Percentiles rank a stretch among this genome's conserved stretches.
Conservation (phyloP, 352 stramenopile species). For the Globisporangium lucens region DNA sequence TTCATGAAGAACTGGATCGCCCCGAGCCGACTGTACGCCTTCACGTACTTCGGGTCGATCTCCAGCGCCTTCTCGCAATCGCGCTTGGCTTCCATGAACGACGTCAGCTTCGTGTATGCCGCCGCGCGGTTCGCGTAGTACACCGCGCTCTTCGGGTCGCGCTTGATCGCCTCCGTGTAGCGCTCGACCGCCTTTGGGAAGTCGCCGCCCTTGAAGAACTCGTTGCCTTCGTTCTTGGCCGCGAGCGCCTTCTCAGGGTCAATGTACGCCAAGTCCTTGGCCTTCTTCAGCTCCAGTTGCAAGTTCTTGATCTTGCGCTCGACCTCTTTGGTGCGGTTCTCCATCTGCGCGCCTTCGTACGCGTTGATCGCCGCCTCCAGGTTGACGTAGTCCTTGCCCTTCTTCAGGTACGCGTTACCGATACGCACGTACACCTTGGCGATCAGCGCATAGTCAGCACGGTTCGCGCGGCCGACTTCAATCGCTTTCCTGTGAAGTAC, state of each 20-base stretch:
- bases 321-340: conserved; percentile 90
- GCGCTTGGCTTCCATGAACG: conserved; percentile 87
- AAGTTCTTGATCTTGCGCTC: conserved; percentile 95
- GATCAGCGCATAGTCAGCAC: conserved; percentile 95
- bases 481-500: conserved; percentile 84
- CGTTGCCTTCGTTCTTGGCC: conserved; percentile 98
- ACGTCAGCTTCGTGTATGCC: conserved; percentile 98
- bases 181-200: conserved; percentile 92
- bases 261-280: conserved; percentile 92
- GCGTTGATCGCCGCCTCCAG: conserved; percentile 79
- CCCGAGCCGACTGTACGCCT: conserved; percentile 97
- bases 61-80: conserved; percentile 98
- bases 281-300: conserved; percentile 95
- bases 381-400: conserved; percentile 88
- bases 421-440: conserved; percentile 95
- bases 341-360: conserved; percentile 86
- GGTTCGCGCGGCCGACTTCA: conserved; percentile 93
- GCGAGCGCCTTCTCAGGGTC: conserved; percentile 96
- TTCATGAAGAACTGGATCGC: conserved; percentile 99
- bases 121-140: conserved; percentile 99
- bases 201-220: conserved; percentile 95
- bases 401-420: conserved; percentile 96
- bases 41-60: conserved; percentile 99
- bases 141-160: conserved; percentile 95
- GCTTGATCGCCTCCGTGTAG: conserved; percentile 99